These are phyloP conservation scores for Bidens hawaiensis DNA, from an alignment of 140 eudicot species.

Conservation along the genomic window DNA sequence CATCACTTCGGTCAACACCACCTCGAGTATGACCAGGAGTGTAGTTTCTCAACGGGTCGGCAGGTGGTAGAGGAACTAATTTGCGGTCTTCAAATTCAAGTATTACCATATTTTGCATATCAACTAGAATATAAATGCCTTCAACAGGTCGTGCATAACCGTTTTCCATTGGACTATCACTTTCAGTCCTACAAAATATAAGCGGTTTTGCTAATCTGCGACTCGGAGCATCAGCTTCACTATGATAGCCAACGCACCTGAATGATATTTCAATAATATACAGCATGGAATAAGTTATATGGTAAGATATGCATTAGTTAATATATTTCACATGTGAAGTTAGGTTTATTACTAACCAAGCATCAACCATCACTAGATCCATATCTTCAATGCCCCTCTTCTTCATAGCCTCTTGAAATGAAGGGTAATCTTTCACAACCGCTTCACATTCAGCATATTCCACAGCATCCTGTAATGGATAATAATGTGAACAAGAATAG, in stretches of 20 bases:
- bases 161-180: slow-evolving; percentile 93
- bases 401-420: slow-evolving; percentile 90
- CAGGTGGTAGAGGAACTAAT: slow-evolving; percentile 95
- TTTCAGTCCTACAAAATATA: slow-evolving; percentile 89
- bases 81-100: slow-evolving; percentile 92
- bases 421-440: slow-evolving; percentile 69
- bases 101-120: slow-evolving; percentile 88
- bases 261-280: slow-evolving; percentile 1
- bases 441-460: slow-evolving; percentile 99
- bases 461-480: slow-evolving; percentile 67
- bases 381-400: slow-evolving; percentile 93
- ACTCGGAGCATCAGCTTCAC: slow-evolving; percentile 86
- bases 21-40: slow-evolving; percentile 92
- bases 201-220: slow-evolving; percentile 91
- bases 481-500: slow-evolving; percentile 7
- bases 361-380: slow-evolving; percentile 96
- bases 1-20: slow-evolving; percentile 93
- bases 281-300: not conserved
- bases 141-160: slow-evolving; percentile 99
- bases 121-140: slow-evolving; percentile 87
- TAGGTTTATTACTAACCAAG: slow-evolving; percentile 53
- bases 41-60: slow-evolving; percentile 92
- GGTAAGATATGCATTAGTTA: not conserved
- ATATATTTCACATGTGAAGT: slow-evolving; percentile 1
- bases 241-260: slow-evolving; percentile 94